A percentile compares a stretch with the other conserved stretches of the same genome.
Evolutionary conservation across 2,329 filamentous ascomycete species (phyloP).

Genomic region (Stagonosporopsis vannaccii): DNA sequence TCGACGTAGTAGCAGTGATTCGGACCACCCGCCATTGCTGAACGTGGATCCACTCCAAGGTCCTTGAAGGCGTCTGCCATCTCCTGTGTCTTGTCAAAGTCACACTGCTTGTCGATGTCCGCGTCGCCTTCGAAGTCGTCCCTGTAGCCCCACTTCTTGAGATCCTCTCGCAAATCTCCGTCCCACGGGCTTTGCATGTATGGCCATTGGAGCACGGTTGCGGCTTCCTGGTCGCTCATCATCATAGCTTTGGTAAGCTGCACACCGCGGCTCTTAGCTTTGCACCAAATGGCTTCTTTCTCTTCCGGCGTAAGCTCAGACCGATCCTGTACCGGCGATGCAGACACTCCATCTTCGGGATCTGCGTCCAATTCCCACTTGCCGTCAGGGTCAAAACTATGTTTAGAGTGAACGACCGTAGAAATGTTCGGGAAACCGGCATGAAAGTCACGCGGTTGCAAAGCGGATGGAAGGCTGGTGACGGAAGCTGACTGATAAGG

Average conservation of each 20-base stretch:
- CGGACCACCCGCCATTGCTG: conserved; percentile 5
- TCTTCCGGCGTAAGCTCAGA: background rate
- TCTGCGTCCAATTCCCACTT: background rate
- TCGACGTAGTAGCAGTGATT: conserved; percentile 20
- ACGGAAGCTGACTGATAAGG: background rate
- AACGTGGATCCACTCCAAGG: conserved; percentile 11
- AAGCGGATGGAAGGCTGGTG: background rate
- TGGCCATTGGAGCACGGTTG: conserved; percentile 7
- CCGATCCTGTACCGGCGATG: no score
- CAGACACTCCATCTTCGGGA: background rate
- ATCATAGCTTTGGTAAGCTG: conserved; percentile 21
- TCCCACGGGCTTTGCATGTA: conserved; percentile 18
- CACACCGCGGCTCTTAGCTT: conserved; percentile 25
- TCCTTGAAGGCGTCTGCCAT: conserved; percentile 12
- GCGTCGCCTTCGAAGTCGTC: conserved; percentile 5
- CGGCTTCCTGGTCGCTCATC: conserved; percentile 17
- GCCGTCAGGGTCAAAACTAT: background rate
- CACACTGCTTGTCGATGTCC: conserved; percentile 7
- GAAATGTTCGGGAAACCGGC: background rate
- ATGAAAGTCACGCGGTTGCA: background rate
- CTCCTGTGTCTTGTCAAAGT: conserved; percentile 13
- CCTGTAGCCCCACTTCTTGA: conserved; percentile 20
- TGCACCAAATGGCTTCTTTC: conserved; percentile 41
- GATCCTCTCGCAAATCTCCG: conserved; percentile 14
- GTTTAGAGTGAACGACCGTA: background rate